phyloP scores from a whole-genome alignment of 139 green algal genomes.

The Asterochloris erici region DNA sequence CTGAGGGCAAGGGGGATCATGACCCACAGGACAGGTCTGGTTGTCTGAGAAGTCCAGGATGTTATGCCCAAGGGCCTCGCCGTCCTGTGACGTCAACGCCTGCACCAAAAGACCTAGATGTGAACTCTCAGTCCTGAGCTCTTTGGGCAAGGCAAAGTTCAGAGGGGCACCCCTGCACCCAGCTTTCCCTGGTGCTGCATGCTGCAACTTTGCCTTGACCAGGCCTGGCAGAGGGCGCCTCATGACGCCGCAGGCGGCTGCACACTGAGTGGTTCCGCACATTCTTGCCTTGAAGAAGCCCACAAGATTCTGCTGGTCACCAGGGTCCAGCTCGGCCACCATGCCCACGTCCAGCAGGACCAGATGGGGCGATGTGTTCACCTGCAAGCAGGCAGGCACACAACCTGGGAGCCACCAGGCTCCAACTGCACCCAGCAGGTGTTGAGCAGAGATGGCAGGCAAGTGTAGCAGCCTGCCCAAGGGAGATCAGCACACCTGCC shows the following conservation, averaged over 20 bases:
- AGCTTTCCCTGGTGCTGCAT: background rate
- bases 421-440: too few species aligned
- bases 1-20: background rate
- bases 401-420: background rate
- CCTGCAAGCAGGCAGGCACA: background rate
- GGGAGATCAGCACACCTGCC: background rate
- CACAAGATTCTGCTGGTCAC: conserved; percentile 55
- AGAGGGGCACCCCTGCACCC: background rate
- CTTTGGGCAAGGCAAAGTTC: background rate
- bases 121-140: background rate
- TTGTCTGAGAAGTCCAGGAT: conserved; percentile 57
- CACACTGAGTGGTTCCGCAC: background rate
- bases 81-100: conserved; percentile 57
- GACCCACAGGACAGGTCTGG: conserved; percentile 48
- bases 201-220: background rate
- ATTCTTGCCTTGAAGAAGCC: conserved; percentile 54
- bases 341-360: conserved; percentile 78
- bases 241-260: background rate
- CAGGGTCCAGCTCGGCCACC: conserved; percentile 58
- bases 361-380: conserved; percentile 26
- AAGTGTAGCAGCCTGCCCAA: background rate
- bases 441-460: too few species aligned
- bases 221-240: too few species aligned
- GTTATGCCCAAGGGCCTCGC: conserved; percentile 37
- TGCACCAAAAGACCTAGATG: background rate